A percentile compares a stretch with the other conserved stretches of the same genome.
Evolutionary conservation across 148 eudicot species (phyloP).

Genomic region (Amaranthus cruentus): DNA sequence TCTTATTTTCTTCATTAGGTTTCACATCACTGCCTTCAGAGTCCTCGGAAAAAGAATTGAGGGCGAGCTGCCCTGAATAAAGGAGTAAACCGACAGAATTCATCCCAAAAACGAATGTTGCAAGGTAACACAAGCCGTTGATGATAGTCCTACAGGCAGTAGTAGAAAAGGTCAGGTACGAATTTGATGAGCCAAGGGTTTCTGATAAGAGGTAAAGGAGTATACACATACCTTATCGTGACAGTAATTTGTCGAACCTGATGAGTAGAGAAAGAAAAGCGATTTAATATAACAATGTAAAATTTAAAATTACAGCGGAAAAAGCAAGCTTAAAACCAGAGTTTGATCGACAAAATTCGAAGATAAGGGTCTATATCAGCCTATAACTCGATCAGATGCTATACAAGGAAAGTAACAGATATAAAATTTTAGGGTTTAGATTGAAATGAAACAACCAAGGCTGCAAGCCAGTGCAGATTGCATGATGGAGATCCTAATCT

Average conservation of each 20-base stretch:
- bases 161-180: constrained; percentile 8
- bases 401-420: no score
- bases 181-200: not conserved
- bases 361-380: no score
- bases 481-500: no score
- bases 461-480: no score
- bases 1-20: constrained; percentile 23
- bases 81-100: constrained; percentile 68
- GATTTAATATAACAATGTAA: not conserved
- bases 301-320: no score
- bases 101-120: constrained; percentile 83
- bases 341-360: no score
- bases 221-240: constrained; percentile 66
- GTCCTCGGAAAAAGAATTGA: constrained; percentile 55
- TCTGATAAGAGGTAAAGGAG: not conserved
- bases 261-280: constrained; percentile 17
- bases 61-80: constrained; percentile 71
- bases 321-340: no score
- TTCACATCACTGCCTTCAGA: constrained; percentile 26
- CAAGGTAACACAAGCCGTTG: constrained; percentile 88
- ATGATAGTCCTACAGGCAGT: constrained; percentile 74
- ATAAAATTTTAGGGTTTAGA: no score
- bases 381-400: no score
- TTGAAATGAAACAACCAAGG: no score
- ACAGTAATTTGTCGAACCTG: constrained; percentile 98